Evolutionary conservation across 1,284 basidiomycete species (phyloP).

Genomic region (Trametes hirsuta): DNA sequence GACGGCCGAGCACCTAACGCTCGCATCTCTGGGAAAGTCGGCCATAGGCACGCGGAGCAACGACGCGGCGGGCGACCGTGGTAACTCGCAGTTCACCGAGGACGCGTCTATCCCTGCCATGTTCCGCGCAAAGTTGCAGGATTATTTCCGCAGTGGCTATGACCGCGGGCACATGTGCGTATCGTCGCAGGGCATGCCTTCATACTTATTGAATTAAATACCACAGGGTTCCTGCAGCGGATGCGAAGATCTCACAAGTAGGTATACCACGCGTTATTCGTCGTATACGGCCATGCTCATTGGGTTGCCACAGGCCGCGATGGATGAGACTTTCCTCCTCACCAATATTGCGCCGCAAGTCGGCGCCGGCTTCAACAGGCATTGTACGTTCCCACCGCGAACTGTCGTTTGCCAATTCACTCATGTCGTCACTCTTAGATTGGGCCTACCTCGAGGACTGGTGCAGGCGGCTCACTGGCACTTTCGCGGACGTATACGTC

Average conservation of each 20-base stretch:
- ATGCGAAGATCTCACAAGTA: slow-evolving; percentile 88
- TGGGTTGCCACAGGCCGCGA: slow-evolving; percentile 67
- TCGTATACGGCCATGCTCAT: neutral
- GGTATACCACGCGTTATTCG: slow-evolving; percentile 8
- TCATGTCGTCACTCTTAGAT: slow-evolving; percentile 49
- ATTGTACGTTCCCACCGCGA: slow-evolving; percentile 63
- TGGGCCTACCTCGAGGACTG: slow-evolving; percentile 98
- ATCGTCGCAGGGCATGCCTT: neutral
- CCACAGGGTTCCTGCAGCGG: slow-evolving; percentile 92
- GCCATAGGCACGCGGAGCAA: slow-evolving; percentile 37
- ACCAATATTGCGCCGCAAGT: slow-evolving; percentile 99
- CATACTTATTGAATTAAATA: neutral
- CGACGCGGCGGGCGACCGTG: slow-evolving; percentile 62
- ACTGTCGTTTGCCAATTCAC: neutral
- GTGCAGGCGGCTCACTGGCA: slow-evolving; percentile 85
- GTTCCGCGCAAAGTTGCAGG: slow-evolving; percentile 87
- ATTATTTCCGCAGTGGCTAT: slow-evolving; percentile 95
- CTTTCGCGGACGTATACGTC: slow-evolving; percentile 93
- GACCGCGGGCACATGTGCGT: slow-evolving; percentile 95
- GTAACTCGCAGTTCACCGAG: slow-evolving; percentile 85
- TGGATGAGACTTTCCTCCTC: slow-evolving; percentile 96
- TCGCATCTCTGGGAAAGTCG: slow-evolving; percentile 69
- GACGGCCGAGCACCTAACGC: slow-evolving; percentile 93
- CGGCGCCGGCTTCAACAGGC: slow-evolving; percentile 95
- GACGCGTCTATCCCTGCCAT: slow-evolving; percentile 77